These are phyloP conservation scores for Colletotrichum somersetense DNA, from an alignment of 2,329 filamentous ascomycete species.

Conservation along the genomic window DNA sequence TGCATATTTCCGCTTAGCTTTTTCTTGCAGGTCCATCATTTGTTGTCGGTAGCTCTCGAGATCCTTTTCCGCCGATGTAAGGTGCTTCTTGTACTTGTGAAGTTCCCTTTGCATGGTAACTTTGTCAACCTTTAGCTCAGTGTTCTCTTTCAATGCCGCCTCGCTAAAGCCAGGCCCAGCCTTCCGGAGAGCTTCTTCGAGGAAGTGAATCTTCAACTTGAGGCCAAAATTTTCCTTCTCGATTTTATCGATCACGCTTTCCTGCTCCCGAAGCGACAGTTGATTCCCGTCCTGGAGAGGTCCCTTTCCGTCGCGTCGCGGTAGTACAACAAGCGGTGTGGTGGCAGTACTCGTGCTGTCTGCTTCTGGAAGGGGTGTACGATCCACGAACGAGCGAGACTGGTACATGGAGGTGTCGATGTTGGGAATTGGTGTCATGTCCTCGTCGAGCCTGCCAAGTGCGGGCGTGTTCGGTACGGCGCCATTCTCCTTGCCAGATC, in stretches of 20 bases:
- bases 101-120: constrained; percentile 91
- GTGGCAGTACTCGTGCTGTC: constrained; percentile 85
- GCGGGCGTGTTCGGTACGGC: constrained; percentile 76
- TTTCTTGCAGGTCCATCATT: constrained; percentile 85
- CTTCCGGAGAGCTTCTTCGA: constrained; percentile 91
- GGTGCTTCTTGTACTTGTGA: constrained; percentile 85
- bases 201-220: constrained; percentile 96
- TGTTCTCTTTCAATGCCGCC: constrained; percentile 91
- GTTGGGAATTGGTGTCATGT: constrained; percentile 79
- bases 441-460: constrained; percentile 74
- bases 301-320: constrained; percentile 73
- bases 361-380: constrained; percentile 77
- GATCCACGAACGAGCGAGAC: constrained; percentile 73
- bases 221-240: constrained; percentile 99
- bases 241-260: constrained; percentile 94
- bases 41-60: constrained; percentile 87
- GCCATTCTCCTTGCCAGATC: constrained; percentile 71
- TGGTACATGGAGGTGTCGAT: constrained; percentile 80
- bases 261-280: constrained; percentile 92
- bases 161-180: constrained; percentile 91
- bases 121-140: constrained; percentile 93
- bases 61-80: constrained; percentile 86
- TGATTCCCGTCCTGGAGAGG: constrained; percentile 89
- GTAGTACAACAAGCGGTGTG: constrained; percentile 81
- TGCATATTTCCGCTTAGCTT: constrained; percentile 79